phyloP scores from a whole-genome alignment of 257 asterid genomes.

The Leptodermis oblonga region DNA sequence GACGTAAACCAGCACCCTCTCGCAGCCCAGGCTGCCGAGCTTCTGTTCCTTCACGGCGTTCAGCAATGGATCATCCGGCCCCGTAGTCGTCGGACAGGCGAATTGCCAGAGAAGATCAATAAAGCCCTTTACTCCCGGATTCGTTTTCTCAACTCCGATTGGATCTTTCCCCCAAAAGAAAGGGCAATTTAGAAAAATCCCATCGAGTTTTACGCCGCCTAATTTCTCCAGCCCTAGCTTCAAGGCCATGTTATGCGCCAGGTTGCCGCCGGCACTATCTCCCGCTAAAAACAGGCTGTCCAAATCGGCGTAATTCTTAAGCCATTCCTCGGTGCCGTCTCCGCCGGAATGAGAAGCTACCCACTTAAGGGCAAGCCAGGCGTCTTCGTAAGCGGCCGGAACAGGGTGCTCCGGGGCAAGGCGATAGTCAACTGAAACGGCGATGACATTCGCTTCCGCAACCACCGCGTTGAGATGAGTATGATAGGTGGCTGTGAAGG shows the following conservation, averaged over 20 bases:
- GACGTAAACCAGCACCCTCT: constrained; percentile 37
- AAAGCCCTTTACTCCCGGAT: constrained; percentile 1
- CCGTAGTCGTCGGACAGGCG: constrained; percentile 46
- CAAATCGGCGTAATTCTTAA: constrained; percentile 39
- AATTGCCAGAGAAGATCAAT: constrained; percentile 37
- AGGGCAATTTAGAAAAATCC: constrained; percentile 54
- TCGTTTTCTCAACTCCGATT: constrained; percentile 34
- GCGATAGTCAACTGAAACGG: constrained; percentile 54
- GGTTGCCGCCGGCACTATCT: constrained; percentile 64
- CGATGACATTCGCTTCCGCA: constrained; percentile 34
- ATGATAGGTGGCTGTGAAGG: constrained; percentile 37
- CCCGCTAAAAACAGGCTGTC: constrained; percentile 47
- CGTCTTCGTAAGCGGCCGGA: constrained; percentile 52
- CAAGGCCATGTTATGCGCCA: constrained; percentile 40
- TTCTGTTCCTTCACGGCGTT: constrained; percentile 44
- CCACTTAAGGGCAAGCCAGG: constrained; percentile 57
- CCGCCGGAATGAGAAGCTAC: constrained; percentile 35
- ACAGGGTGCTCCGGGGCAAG: constrained; percentile 63
- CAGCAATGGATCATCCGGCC: constrained; percentile 43
- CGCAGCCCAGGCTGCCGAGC: constrained; percentile 32
- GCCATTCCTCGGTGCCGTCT: constrained; percentile 38
- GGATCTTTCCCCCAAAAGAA: constrained; percentile 52
- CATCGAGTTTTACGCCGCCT: constrained; percentile 25
- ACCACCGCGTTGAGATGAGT: constrained; percentile 32
- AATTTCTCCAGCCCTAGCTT: constrained; percentile 37